Percentiles rank a stretch among this genome's conserved stretches.
These are phyloP conservation scores for Saccharomyces pastorianus DNA, from an alignment of 1,139 yeast genomes.

Conservation along the genomic window DNA sequence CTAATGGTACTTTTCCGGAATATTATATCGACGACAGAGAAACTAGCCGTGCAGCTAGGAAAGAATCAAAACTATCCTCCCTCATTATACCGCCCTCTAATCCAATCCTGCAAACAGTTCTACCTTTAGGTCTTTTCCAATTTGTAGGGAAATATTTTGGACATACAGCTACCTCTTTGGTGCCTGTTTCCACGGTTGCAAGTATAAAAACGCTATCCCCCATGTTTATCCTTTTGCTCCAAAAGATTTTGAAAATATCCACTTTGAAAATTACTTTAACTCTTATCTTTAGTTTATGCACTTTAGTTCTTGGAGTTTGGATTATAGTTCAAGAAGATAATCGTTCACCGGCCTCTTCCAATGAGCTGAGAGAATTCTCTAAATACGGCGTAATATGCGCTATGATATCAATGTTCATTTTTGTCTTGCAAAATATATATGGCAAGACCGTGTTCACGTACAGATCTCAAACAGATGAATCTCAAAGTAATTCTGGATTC, in stretches of 20 bases:
- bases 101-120: slow-evolving; percentile 56
- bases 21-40: slow-evolving; percentile 12
- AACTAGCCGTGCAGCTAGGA: slow-evolving; percentile 11
- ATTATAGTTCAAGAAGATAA: slow-evolving; percentile 30
- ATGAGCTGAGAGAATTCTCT: slow-evolving; percentile 33
- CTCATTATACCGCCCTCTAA: slow-evolving; percentile 32
- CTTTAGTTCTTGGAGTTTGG: slow-evolving; percentile 33
- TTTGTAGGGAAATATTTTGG: slow-evolving; percentile 85
- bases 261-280: slow-evolving; percentile 54
- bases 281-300: slow-evolving; percentile 60
- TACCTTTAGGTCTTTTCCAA: slow-evolving; percentile 90
- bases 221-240: slow-evolving; percentile 69
- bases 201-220: slow-evolving; percentile 92
- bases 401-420: slow-evolving; percentile 70
- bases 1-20: slow-evolving; percentile 50
- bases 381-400: slow-evolving; percentile 69
- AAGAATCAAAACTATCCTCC: neutral
- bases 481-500: neutral
- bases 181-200: slow-evolving; percentile 90
- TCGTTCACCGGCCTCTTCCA: slow-evolving; percentile 2
- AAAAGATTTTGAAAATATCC: slow-evolving; percentile 54
- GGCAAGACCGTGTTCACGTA: slow-evolving; percentile 78
- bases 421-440: slow-evolving; percentile 87
- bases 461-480: slow-evolving; percentile 16
- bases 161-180: slow-evolving; percentile 81